phyloP scores from a whole-genome alignment of 2,329 filamentous ascomycete species.

The Penicillium brasilianum region DNA sequence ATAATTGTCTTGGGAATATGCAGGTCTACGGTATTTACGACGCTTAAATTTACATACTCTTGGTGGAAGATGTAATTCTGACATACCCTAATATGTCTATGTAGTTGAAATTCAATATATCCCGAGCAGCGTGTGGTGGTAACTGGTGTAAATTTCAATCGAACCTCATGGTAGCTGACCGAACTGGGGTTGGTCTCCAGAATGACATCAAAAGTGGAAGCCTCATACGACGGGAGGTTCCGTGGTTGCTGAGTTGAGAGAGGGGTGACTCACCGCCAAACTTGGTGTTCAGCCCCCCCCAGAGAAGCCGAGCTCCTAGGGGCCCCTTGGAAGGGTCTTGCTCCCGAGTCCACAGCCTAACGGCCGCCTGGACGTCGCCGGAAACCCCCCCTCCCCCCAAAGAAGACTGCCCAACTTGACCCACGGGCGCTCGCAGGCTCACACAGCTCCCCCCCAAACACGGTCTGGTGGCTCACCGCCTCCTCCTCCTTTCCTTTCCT shows the following conservation, averaged over 20 bases:
- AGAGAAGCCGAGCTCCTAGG: no score
- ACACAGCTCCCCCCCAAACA: slow-evolving; percentile 9
- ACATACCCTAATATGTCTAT: no score
- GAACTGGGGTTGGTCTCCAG: slow-evolving; percentile 25
- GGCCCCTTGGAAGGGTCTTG: neutral
- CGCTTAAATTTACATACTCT: no score
- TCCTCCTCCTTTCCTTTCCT: slow-evolving; percentile 29
- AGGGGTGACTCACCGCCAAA: neutral
- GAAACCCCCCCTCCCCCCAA: neutral
- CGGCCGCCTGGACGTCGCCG: neutral
- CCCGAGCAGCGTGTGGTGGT: no score
- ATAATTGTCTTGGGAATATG: neutral
- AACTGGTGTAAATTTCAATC: slow-evolving; percentile 3
- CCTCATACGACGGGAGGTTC: neutral
- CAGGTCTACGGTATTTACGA: neutral
- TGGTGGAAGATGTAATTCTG: no score
- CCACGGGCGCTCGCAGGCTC: neutral
- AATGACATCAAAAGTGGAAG: slow-evolving; percentile 31
- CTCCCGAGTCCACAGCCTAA: neutral
- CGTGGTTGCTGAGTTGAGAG: neutral
- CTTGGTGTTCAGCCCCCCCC: neutral
- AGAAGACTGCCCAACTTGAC: neutral
- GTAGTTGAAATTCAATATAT: no score
- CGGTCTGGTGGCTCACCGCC: slow-evolving; percentile 29
- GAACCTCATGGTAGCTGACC: slow-evolving; percentile 22